phyloP scores from a whole-genome alignment of 169 alveolate species.

The Plasmodium relictum region DNA sequence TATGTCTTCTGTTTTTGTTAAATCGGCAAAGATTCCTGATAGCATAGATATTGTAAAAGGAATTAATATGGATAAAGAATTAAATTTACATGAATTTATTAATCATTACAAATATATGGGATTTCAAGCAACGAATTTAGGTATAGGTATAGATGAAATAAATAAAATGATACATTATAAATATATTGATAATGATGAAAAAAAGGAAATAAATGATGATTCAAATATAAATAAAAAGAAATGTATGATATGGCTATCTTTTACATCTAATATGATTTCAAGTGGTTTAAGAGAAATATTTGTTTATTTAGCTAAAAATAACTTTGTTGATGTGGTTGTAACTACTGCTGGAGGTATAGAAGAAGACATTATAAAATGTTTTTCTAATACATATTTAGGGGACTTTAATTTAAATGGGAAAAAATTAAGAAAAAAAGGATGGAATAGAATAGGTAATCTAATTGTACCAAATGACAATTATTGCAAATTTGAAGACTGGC shows the following conservation, averaged over 20 bases:
- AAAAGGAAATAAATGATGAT: constrained; percentile 57
- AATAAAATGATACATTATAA: constrained; percentile 84
- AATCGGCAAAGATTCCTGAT: constrained; percentile 78
- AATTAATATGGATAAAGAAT: constrained; percentile 77
- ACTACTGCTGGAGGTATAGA: constrained; percentile 99
- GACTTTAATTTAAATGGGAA: constrained; percentile 92
- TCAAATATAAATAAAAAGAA: constrained; percentile 79
- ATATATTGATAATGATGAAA: constrained; percentile 62
- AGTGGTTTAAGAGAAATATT: constrained; percentile 97
- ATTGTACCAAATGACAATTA: constrained; percentile 98
- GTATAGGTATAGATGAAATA: constrained; percentile 85
- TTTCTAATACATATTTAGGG: constrained; percentile 95
- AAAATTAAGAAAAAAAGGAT: constrained; percentile 94
- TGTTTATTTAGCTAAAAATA: constrained; percentile 94
- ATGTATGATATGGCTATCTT: constrained; percentile 97
- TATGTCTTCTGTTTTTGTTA: constrained; percentile 72
- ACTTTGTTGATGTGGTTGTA: constrained; percentile 94
- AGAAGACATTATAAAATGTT: constrained; percentile 98
- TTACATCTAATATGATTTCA: constrained; percentile 97
- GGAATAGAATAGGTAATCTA: constrained; percentile 98
- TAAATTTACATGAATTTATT: constrained; percentile 79
- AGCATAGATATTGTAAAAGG: constrained; percentile 80
- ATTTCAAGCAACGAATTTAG: constrained; percentile 87
- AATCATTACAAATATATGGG: constrained; percentile 82
- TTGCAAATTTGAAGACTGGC: constrained; percentile 97